phyloP scores from a whole-genome alignment of 768 basidiomycete genomes.

The Boletus fagicola region DNA sequence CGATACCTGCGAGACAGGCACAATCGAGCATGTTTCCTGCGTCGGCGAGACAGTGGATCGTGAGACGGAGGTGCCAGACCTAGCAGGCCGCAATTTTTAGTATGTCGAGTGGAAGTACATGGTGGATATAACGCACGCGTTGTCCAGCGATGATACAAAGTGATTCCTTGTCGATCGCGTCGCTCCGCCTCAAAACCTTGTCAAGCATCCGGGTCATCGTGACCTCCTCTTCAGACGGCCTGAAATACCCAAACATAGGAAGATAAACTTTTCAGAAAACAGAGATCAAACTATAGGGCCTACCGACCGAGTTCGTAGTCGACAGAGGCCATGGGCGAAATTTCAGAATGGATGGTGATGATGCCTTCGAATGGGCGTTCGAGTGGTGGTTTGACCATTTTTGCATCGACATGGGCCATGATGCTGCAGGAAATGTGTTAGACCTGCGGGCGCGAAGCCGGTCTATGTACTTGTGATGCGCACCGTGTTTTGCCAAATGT shows the following conservation, averaged over 20 bases:
- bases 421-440: conserved; percentile 50
- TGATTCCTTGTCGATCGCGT: conserved; percentile 92
- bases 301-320: conserved; percentile 93
- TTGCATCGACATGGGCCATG: conserved; percentile 80
- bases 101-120: neutral
- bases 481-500: conserved; percentile 17
- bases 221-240: conserved; percentile 89
- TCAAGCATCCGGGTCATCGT: conserved; percentile 89
- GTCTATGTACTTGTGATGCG: neutral
- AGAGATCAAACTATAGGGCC: conserved; percentile 34
- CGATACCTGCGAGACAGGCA: conserved; percentile 92
- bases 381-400: conserved; percentile 85
- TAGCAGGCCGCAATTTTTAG: conserved; percentile 31
- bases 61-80: conserved; percentile 92
- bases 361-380: conserved; percentile 93
- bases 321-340: conserved; percentile 95
- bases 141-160: conserved; percentile 94
- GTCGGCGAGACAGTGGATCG: conserved; percentile 87
- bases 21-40: too few relatives aligned
- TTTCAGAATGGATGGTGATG: conserved; percentile 86
- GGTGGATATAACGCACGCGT: conserved; percentile 50
- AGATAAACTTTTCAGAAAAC: neutral
- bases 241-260: conserved; percentile 28
- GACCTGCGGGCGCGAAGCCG: neutral
- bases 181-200: conserved; percentile 86